Percentiles rank a stretch among this genome's conserved stretches.
Evolutionary conservation across 1,139 yeast species (phyloP).

Genomic region (Geotrichum cucujoidarum): DNA sequence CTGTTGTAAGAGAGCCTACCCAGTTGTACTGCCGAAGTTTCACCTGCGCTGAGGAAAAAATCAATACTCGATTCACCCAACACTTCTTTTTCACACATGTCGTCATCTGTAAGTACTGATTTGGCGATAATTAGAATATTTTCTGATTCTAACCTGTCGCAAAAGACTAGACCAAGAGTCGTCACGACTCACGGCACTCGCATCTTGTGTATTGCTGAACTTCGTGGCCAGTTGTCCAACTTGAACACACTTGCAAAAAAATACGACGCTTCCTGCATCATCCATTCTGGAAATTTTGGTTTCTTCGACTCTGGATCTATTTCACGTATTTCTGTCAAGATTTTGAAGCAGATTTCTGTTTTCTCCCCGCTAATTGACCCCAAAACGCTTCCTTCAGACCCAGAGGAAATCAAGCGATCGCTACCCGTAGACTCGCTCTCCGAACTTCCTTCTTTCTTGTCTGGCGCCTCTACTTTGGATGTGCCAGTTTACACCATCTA

Average conservation of each 20-base stretch:
- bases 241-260: constrained; percentile 46
- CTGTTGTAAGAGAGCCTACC: too few relatives aligned
- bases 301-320: constrained; percentile 61
- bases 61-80: too few relatives aligned
- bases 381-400: constrained; percentile 39
- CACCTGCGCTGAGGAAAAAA: too few relatives aligned
- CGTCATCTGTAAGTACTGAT: neutral
- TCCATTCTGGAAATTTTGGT: constrained; percentile 80
- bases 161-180: constrained; percentile 8
- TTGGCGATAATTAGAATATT: too few relatives aligned
- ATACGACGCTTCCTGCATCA: constrained; percentile 47
- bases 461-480: constrained; percentile 45
- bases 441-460: constrained; percentile 50
- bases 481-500: constrained; percentile 72
- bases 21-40: too few relatives aligned
- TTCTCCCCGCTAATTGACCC: constrained; percentile 57
- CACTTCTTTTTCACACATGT: neutral
- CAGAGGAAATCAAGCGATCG: constrained; percentile 41
- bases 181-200: constrained; percentile 34
- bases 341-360: constrained; percentile 59
- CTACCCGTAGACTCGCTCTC: constrained; percentile 43
- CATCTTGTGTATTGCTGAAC: constrained; percentile 52
- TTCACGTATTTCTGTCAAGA: constrained; percentile 42
- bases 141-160: neutral
- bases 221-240: constrained; percentile 47